Evolutionary conservation across 441 rosid species (phyloP).

Genomic region (Hura crepitans): DNA sequence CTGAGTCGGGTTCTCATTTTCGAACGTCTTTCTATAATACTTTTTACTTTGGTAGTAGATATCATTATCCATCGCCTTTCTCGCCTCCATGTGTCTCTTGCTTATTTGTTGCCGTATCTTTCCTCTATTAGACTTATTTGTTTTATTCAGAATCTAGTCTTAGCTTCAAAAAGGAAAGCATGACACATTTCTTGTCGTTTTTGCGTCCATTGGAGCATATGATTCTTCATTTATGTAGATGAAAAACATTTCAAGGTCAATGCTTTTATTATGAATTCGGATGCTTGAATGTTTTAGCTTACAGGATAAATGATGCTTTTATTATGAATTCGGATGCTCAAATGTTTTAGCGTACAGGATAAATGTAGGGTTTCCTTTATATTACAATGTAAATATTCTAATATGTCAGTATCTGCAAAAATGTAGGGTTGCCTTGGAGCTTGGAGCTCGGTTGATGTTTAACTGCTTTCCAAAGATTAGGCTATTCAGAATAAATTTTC

Average conservation of each 20-base stretch:
- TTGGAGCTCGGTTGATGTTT: neutral
- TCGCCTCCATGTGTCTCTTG: neutral
- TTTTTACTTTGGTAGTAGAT: neutral
- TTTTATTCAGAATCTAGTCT: neutral
- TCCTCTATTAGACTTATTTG: slow-evolving; percentile 1
- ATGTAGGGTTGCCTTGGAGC: neutral
- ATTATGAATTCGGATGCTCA: neutral
- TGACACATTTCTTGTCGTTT: neutral
- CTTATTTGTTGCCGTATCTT: neutral
- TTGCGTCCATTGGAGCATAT: neutral
- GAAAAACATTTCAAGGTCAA: no score
- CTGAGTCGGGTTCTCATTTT: neutral
- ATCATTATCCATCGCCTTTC: neutral
- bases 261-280: slow-evolving; percentile 1
- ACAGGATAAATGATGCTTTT: slow-evolving; percentile 4
- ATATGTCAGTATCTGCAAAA: neutral
- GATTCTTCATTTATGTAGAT: no score
- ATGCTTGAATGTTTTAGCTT: neutral
- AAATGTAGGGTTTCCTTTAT: neutral
- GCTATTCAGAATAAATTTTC: neutral
- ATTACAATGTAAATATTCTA: neutral
- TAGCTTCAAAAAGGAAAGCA: neutral
- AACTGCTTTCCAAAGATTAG: slow-evolving; percentile 3
- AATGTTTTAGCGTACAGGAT: neutral
- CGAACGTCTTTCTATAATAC: neutral